A percentile compares a stretch with the other conserved stretches of the same genome.
These are phyloP conservation scores for Stachybotrys elegans DNA, from an alignment of 2,329 filamentous ascomycete genomes.

Conservation along the genomic window DNA sequence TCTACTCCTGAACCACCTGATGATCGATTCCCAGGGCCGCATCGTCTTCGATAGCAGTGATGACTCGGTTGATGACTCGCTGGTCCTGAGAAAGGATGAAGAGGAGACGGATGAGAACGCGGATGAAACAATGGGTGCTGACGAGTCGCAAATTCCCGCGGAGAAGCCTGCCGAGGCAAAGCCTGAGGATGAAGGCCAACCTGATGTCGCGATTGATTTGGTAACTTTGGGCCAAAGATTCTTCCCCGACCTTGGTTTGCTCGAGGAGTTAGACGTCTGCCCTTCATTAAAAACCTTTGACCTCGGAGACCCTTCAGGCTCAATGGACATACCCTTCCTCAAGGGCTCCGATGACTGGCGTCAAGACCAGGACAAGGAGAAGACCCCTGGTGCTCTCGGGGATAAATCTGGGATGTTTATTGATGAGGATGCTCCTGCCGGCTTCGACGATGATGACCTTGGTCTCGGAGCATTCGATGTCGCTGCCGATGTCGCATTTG, in stretches of 20 bases:
- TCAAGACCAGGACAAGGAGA: slow-evolving; percentile 61
- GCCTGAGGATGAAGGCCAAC: slow-evolving; percentile 43
- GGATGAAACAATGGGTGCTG: slow-evolving; percentile 15
- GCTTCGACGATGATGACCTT: slow-evolving; percentile 68
- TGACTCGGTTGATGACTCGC: slow-evolving; percentile 56
- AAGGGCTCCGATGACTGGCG: slow-evolving; percentile 85
- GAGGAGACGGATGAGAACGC: slow-evolving; percentile 30
- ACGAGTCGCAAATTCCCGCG: slow-evolving; percentile 26
- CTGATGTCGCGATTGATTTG: slow-evolving; percentile 69
- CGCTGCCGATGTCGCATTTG: slow-evolving; percentile 74
- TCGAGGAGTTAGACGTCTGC: slow-evolving; percentile 89
- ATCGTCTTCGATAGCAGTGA: slow-evolving; percentile 99
- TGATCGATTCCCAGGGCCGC: slow-evolving; percentile 84
- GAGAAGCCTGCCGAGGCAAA: slow-evolving; percentile 39
- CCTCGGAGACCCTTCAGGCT: slow-evolving; percentile 77
- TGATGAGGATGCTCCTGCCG: slow-evolving; percentile 78
- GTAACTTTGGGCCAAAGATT: slow-evolving; percentile 70
- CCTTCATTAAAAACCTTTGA: slow-evolving; percentile 93
- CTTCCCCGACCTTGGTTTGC: slow-evolving; percentile 71
- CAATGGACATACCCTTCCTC: slow-evolving; percentile 86
- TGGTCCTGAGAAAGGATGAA: slow-evolving; percentile 26
- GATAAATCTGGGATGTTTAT: slow-evolving; percentile 78
- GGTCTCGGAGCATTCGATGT: slow-evolving; percentile 67
- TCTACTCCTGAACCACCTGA: slow-evolving; percentile 89
- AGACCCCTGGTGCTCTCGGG: slow-evolving; percentile 45